A percentile compares a stretch with the other conserved stretches of the same genome.
phyloP scores from a whole-genome alignment of 2,329 filamentous ascomycete species.

The Tolypocladium pustulatum region DNA sequence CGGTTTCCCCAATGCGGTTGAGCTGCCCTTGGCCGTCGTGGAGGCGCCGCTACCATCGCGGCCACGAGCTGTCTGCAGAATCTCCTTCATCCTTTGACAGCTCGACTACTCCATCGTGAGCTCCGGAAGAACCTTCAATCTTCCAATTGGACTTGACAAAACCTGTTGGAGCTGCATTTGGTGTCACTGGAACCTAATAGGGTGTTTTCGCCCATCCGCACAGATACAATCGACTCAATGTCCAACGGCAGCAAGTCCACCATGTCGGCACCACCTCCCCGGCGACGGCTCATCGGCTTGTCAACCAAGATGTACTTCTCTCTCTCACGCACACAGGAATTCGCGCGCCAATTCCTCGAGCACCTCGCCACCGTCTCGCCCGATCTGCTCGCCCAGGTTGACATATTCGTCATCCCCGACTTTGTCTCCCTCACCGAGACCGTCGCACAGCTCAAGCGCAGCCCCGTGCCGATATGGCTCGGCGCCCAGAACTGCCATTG shows the following conservation, averaged over 20 bases:
- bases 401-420: slow-evolving; percentile 71
- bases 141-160: neutral
- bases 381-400: slow-evolving; percentile 38
- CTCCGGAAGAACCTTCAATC: neutral
- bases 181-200: too few relatives aligned
- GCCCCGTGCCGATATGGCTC: slow-evolving; percentile 32
- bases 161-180: neutral
- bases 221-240: too few relatives aligned
- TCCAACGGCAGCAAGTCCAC: neutral
- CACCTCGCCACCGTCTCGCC: slow-evolving; percentile 31
- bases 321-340: slow-evolving; percentile 47
- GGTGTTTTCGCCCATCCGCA: too few relatives aligned
- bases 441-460: slow-evolving; percentile 33
- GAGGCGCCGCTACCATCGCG: neutral
- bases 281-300: slow-evolving; percentile 58
- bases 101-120: neutral
- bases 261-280: slow-evolving; percentile 5
- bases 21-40: neutral
- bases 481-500: slow-evolving; percentile 70
- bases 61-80: neutral
- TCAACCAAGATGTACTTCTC: slow-evolving; percentile 77
- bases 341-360: slow-evolving; percentile 38
- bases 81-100: neutral
- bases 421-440: slow-evolving; percentile 56
- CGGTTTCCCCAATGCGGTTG: slow-evolving; percentile 7